phyloP scores from a whole-genome alignment of 2,329 filamentous ascomycete genomes.

The Fusarium pseudonygamai region DNA sequence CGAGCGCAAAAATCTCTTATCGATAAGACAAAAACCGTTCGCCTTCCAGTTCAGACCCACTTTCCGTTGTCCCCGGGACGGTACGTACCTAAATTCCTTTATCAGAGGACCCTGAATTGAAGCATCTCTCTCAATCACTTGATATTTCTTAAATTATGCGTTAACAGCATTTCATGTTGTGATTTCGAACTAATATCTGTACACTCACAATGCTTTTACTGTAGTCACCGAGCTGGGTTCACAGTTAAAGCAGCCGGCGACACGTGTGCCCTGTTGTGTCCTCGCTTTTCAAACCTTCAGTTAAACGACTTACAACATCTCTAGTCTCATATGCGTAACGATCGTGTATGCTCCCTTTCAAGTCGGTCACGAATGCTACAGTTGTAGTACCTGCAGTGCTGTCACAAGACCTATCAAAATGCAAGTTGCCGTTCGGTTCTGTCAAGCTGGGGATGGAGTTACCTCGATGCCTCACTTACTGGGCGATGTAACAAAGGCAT shows the following conservation, averaged over 20 bases:
- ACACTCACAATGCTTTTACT: not conserved
- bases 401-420: conserved; percentile 18
- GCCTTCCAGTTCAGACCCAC: conserved; percentile 4
- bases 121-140: no score
- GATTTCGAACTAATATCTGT: not conserved
- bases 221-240: conserved; percentile 10
- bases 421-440: conserved; percentile 16
- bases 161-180: not conserved
- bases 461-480: conserved; percentile 5
- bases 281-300: conserved; percentile 12
- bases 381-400: conserved; percentile 25
- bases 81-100: conserved; percentile 20
- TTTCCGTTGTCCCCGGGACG: not conserved
- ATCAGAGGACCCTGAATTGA: not conserved
- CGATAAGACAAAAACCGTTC: conserved; percentile 41
- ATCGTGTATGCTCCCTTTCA: not conserved
- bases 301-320: not conserved
- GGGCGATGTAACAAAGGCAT: not conserved
- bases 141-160: no score
- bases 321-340: conserved; percentile 20
- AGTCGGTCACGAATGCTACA: not conserved
- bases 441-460: conserved; percentile 9
- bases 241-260: conserved; percentile 29
- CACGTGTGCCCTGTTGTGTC: conserved; percentile 35
- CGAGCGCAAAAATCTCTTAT: conserved; percentile 44